Conservation (phyloP, 257 asterid genomes). For the Knoxia roxburghii region DNA sequence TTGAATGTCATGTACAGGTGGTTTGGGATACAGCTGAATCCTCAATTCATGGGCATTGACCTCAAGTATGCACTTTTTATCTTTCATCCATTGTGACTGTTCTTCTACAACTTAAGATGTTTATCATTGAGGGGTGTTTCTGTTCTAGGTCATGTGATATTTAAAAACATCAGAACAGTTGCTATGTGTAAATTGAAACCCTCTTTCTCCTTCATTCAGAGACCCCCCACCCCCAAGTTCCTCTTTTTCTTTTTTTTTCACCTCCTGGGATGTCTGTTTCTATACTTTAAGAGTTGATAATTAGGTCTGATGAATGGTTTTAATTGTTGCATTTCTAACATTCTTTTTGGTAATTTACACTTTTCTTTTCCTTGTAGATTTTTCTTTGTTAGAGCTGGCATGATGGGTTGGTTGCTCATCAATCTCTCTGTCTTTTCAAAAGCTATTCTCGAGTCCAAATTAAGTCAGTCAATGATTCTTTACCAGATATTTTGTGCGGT, state of each 20-base stretch:
- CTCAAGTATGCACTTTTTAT: slow-evolving; percentile 66
- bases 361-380: slow-evolving; percentile 52
- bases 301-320: neutral
- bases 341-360: neutral
- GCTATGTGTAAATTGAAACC: neutral
- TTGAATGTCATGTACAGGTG: slow-evolving; percentile 52
- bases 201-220: slow-evolving; percentile 1
- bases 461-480: slow-evolving; percentile 78
- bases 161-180: neutral
- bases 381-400: slow-evolving; percentile 98
- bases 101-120: neutral
- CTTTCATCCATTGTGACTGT: neutral
- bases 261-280: neutral
- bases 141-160: neutral
- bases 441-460: slow-evolving; percentile 52
- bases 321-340: neutral
- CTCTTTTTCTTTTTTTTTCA: neutral
- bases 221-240: neutral
- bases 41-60: slow-evolving; percentile 86
- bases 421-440: slow-evolving; percentile 87
- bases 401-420: slow-evolving; percentile 99
- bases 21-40: slow-evolving; percentile 96
- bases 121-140: neutral
- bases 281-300: neutral
- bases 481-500: slow-evolving; percentile 81